phyloP scores from a whole-genome alignment of 306 rosid species.

The Citrullus mucosospermus region DNA sequence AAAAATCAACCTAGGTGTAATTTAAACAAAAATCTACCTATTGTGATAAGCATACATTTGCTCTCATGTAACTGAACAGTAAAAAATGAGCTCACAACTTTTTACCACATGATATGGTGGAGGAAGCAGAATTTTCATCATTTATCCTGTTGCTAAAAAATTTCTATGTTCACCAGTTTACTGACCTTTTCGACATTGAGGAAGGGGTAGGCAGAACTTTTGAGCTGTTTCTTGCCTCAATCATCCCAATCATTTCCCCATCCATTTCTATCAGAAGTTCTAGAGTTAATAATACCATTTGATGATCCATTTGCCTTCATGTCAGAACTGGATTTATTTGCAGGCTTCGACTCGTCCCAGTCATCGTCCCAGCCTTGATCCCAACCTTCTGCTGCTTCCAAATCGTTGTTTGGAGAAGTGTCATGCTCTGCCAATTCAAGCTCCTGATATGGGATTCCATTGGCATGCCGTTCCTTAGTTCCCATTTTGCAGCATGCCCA shows the following conservation, averaged over 20 bases:
- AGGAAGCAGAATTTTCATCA: not conserved
- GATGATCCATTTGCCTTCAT: slow-evolving; percentile 3
- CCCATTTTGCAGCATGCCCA: slow-evolving; percentile 13
- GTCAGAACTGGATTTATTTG: not conserved
- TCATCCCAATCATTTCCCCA: slow-evolving; percentile 17
- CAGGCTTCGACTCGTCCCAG: slow-evolving; percentile 11
- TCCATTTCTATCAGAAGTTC: slow-evolving; percentile 11
- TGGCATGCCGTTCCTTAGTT: slow-evolving; percentile 5
- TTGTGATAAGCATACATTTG: not conserved
- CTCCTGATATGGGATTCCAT: slow-evolving; percentile 21
- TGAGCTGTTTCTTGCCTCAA: not conserved
- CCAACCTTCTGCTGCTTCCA: slow-evolving; percentile 21
- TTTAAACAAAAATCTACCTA: not conserved
- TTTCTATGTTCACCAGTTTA: not conserved
- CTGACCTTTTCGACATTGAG: not conserved
- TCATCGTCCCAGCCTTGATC: slow-evolving; percentile 24
- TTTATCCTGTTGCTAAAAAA: not conserved
- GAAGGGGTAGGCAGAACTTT: not conserved
- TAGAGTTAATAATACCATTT: slow-evolving; percentile 13
- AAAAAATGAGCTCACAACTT: not conserved
- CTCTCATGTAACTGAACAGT: not conserved
- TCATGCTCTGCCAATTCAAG: slow-evolving; percentile 20
- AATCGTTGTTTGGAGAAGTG: slow-evolving; percentile 6
- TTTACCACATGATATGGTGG: not conserved
- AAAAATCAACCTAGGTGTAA: no score